Conservation (phyloP, 768 basidiomycete genomes). For the Hysterangium stoloniferum region DNA sequence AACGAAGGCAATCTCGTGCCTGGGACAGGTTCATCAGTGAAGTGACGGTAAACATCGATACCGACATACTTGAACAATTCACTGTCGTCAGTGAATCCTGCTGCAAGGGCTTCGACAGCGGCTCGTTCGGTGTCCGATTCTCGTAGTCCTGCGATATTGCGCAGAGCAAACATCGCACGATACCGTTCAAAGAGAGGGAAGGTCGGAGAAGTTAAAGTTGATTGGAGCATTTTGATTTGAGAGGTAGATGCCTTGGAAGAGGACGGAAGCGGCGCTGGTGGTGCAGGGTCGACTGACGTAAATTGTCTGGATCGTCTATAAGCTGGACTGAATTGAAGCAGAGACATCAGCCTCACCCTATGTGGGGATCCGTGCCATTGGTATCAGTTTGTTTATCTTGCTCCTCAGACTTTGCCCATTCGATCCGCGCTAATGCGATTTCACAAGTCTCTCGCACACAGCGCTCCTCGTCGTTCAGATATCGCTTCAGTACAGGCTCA, state of each 20-base stretch:
- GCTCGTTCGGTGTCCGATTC: conserved; percentile 78
- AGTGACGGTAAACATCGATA: not conserved
- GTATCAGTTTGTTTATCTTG: conserved; percentile 37
- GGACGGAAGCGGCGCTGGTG: conserved; percentile 53
- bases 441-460: conserved; percentile 93
- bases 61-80: conserved; percentile 82
- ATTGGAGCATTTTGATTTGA: conserved; percentile 47
- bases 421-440: conserved; percentile 91
- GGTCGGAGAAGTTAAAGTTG: conserved; percentile 54
- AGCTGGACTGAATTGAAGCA: not conserved
- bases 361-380: conserved; percentile 13
- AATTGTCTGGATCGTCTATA: conserved; percentile 41
- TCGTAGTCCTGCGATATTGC: conserved; percentile 79
- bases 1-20: conserved; percentile 97
- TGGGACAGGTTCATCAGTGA: conserved; percentile 23
- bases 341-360: not conserved
- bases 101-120: conserved; percentile 83
- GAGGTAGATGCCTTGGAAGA: conserved; percentile 42
- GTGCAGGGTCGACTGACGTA: conserved; percentile 86
- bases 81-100: conserved; percentile 83
- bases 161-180: conserved; percentile 95
- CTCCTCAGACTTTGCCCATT: conserved; percentile 82
- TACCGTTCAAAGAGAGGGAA: conserved; percentile 87
- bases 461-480: conserved; percentile 60
- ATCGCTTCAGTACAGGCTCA: conserved; percentile 62